phyloP scores from a whole-genome alignment of 202 grass and related monocot genomes.

The Schoenoplectus triqueter region DNA sequence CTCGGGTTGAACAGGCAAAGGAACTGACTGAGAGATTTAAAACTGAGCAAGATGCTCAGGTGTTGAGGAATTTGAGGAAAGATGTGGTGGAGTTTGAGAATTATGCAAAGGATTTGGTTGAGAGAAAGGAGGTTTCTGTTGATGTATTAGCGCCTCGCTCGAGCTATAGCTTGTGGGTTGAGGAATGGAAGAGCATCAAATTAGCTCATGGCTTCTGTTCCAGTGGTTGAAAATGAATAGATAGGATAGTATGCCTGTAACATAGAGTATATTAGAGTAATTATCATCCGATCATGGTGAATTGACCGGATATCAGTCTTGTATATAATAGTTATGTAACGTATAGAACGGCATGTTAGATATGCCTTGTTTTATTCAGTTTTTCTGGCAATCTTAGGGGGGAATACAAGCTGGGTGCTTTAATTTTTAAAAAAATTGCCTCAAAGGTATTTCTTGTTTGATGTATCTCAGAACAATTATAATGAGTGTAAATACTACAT shows the following conservation, averaged over 20 bases:
- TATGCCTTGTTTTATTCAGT: neutral
- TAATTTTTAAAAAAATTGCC: neutral
- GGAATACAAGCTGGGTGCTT: neutral
- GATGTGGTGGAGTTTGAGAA: slow-evolving; percentile 59
- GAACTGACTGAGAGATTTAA: slow-evolving; percentile 49
- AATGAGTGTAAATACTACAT: neutral
- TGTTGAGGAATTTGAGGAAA: slow-evolving; percentile 42
- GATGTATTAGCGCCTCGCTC: slow-evolving; percentile 87
- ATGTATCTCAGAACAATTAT: neutral
- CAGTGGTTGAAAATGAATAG: neutral
- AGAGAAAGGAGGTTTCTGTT: slow-evolving; percentile 72
- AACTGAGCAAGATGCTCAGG: slow-evolving; percentile 34
- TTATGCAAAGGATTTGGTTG: slow-evolving; percentile 63
- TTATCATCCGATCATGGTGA: slow-evolving; percentile 13
- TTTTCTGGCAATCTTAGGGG: neutral
- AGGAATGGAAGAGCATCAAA: slow-evolving; percentile 75
- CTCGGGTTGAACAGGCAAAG: slow-evolving; percentile 73
- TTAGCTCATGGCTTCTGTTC: slow-evolving; percentile 38
- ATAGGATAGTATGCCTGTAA: slow-evolving; percentile 28
- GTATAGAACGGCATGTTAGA: slow-evolving; percentile 12
- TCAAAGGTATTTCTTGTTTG: neutral
- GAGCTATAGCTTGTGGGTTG: slow-evolving; percentile 73
- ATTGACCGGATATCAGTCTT: slow-evolving; percentile 6
- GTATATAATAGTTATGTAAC: slow-evolving; percentile 24
- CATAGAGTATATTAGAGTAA: slow-evolving; percentile 38